Base-by-base conservation (phyloP, 306 rosid species). In the Quercus agrifolia region DNA sequence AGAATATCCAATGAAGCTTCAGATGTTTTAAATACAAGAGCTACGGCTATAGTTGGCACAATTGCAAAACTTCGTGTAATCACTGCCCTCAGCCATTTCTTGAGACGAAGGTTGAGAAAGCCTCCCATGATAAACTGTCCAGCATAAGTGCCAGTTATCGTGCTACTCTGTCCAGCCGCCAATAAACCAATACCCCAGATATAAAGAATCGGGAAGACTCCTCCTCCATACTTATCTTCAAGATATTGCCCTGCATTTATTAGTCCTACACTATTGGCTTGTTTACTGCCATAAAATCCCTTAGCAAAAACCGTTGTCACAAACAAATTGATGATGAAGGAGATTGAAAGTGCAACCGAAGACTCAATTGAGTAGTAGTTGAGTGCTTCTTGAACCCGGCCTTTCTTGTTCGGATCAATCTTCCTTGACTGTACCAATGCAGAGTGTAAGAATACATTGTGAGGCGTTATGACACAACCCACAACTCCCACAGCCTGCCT, bases 101-200 rank as follows among this genome's bases (percentile, higher is more conserved):
- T 91, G 75, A 92, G 74, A n/a, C 91, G 89, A 57, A 92, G 97
- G 87, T 92, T 83, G 69, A 92, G 97, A 86, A 92, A 92, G 49
- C 97, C 97, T n/a, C 96, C 97, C 97, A 92, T 92, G 77, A 92
- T 92, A 85, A 92, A 92, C 81, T 92, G 97, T 67, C 97, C 97
- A 73, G 97, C 97, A 79, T 91, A 92, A 14, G 97, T 92, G 61
- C 97, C 97, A 31, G 97, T 92, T 52, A 92, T 89, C 28, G 97
- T 92, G 83, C 97, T 92, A 83, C 97, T 92, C 85, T 92, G 97
- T 70, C 96, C 97, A 28, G 97, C 97, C 0, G 97, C 97, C 87
- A 92, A 85, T 81, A 92, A 85, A 75, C 97, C 97, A 72, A 92
- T 82, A 74, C 94, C 97, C 97, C 97, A 92, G 64, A 92, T 92